Conservation (phyloP, 441 rosid species). For the Jatropha podagrica region DNA sequence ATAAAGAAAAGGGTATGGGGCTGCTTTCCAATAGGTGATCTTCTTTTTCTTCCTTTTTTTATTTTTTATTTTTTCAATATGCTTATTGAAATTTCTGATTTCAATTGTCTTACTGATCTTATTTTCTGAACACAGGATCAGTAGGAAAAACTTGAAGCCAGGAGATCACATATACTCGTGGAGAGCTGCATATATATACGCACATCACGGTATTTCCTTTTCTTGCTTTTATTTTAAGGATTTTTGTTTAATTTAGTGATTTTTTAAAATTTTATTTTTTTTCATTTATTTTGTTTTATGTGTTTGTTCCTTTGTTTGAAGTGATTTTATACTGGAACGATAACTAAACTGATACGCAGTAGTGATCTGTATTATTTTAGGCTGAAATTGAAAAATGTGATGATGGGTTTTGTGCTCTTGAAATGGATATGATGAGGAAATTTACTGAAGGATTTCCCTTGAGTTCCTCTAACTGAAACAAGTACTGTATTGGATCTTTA, state of each 20-base stretch:
- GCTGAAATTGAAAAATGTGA: not conserved
- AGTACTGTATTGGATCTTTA: not conserved
- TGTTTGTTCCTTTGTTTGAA: not conserved
- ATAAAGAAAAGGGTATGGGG: constrained; percentile 49
- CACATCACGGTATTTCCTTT: constrained; percentile 55
- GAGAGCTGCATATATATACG: constrained; percentile 68
- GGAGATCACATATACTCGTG: constrained; percentile 77
- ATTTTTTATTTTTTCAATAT: not conserved
- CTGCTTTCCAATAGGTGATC: constrained; percentile 78
- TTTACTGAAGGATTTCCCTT: not conserved
- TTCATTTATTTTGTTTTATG: not conserved
- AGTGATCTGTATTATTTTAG: not conserved
- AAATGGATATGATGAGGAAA: not conserved
- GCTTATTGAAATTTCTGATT: not conserved
- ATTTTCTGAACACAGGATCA: constrained; percentile 34
- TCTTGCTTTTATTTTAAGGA: not conserved
- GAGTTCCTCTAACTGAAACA: not conserved
- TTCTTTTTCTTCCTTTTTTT: not conserved
- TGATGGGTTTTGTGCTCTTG: not conserved
- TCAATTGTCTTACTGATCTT: too few species aligned
- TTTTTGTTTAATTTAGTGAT: not conserved
- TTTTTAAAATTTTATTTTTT: not conserved
- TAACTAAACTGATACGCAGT: not conserved
- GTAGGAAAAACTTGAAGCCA: constrained; percentile 46
- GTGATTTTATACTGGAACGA: not conserved